A percentile compares a stretch with the other conserved stretches of the same genome.
These are phyloP conservation scores for Aspergillus mulundensis DNA, from an alignment of 495 filamentous ascomycete genomes.

Conservation along the genomic window DNA sequence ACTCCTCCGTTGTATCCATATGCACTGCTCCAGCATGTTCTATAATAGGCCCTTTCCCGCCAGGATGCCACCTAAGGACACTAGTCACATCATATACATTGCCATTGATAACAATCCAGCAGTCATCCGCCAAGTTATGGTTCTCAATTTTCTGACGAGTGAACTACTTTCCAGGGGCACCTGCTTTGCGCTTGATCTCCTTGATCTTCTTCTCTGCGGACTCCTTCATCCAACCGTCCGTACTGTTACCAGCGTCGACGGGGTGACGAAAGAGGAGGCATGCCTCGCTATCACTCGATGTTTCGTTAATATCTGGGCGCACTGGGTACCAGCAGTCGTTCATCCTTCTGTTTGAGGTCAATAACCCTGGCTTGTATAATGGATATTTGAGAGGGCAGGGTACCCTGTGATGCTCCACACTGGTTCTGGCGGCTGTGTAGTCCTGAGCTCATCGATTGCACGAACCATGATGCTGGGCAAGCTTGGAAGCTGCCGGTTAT, in stretches of 20 bases:
- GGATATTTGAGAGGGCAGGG: background rate
- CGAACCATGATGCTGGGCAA: conserved; percentile 20
- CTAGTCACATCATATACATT: conserved; percentile 79
- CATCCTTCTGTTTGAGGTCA: conserved; percentile 30
- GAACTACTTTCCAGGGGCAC: conserved; percentile 27
- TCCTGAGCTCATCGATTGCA: conserved; percentile 18
- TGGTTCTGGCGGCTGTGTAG: conserved; percentile 20
- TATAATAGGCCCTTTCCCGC: conserved; percentile 29
- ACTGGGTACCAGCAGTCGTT: conserved; percentile 35
- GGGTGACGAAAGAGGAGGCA: conserved; percentile 20
- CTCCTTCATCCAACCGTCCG: conserved; percentile 21
- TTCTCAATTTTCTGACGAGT: conserved; percentile 52
- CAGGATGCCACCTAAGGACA: conserved; percentile 26
- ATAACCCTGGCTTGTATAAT: background rate
- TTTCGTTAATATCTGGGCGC: conserved; percentile 19
- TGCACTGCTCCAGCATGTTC: conserved; percentile 30
- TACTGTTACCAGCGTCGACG: conserved; percentile 12
- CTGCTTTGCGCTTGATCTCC: conserved; percentile 20
- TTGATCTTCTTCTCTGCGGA: conserved; percentile 21
- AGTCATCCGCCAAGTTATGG: conserved; percentile 67
- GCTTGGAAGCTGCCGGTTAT: conserved; percentile 28
- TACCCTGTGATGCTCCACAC: conserved; percentile 27
- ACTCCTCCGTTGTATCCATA: conserved; percentile 29
- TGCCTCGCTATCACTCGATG: conserved; percentile 10
- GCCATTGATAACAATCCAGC: conserved; percentile 76